A percentile compares a stretch with the other conserved stretches of the same genome.
Evolutionary conservation across 352 stramenopile genomes (phyloP).

Genomic region (Phytopythium mirpurense): DNA sequence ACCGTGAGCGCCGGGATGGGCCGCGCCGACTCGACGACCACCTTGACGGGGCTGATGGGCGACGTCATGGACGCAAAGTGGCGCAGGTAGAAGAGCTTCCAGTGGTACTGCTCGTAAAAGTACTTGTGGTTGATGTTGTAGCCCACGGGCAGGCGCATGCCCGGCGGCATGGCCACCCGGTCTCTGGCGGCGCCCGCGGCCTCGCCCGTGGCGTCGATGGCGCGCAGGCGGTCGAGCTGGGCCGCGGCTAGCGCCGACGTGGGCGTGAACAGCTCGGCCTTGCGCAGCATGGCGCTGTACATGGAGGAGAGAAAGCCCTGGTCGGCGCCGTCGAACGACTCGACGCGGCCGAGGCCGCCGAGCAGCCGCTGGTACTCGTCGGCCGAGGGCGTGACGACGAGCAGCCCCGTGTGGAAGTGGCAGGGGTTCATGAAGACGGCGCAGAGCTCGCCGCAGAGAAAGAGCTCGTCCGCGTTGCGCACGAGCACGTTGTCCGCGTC

Average conservation of each 20-base stretch:
- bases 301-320: conserved; percentile 86
- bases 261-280: conserved; percentile 69
- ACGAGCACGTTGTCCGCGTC: conserved; percentile 90
- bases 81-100: conserved; percentile 81
- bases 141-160: conserved; percentile 77
- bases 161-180: conserved; percentile 33
- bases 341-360: conserved; percentile 43
- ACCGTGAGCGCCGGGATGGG: conserved; percentile 75
- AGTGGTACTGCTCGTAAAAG: conserved; percentile 87
- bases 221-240: conserved; percentile 3
- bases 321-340: conserved; percentile 78
- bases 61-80: conserved; percentile 87
- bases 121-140: conserved; percentile 93
- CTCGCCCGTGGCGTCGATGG: conserved; percentile 16
- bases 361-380: conserved; percentile 72
- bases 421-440: conserved; percentile 90
- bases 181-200: conserved; percentile 39
- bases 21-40: conserved; percentile 79
- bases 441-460: conserved; percentile 82
- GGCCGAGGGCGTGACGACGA: conserved; percentile 77
- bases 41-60: conserved; percentile 76
- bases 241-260: conserved; percentile 19
- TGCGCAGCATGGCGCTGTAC: conserved; percentile 77
- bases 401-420: conserved; percentile 85
- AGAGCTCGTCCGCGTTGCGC: conserved; percentile 86